Base-by-base conservation (phyloP, 2,329 filamentous ascomycete species). In the Cladophialophora yegresii region DNA sequence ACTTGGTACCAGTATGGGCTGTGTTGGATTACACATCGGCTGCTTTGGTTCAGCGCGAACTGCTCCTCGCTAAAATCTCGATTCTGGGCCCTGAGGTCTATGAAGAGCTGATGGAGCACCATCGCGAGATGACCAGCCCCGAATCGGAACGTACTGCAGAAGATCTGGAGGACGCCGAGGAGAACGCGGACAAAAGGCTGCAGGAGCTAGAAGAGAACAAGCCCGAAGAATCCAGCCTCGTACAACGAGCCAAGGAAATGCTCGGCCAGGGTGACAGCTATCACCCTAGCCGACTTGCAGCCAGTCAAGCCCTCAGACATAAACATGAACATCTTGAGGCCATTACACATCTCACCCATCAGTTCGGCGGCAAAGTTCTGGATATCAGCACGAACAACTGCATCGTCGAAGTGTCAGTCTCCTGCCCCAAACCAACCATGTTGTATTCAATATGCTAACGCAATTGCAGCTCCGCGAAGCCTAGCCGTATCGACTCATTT, bases 341-440 rank as follows among this genome's bases (percentile, higher is more conserved):
- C 63, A 96, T 99, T 74, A 99, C 95, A 62, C 95, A 96, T 79
- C 87, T 99, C 75, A 89, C 93, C 20, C 95, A 99, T 81, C 95
- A 99, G 75, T 99, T 99, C 73, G 93, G 93, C 63, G 95, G 95
- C 69, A 99, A 99, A 82, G 91, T 99, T 28, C 79, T 99, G 72
- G 95, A 99, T 78, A 98, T 99, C 73, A 96, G 92, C 83, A 97
- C 91, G 59, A 97, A 91, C 80, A 98, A 96, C 81, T 98, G 95
- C 80, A 98, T 98, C 77, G 93, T 99, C 65, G 95, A 99, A 80
- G 79, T 99, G 91, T 93, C 85, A 85, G 90, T 85, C 32, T 40
- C 22, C 58, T 45, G 57, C 61, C 51, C 50, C 54, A 56, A 66
- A 13, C 55, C 12, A 55, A 50, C 78, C 69, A 60, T 58, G 23